Evolutionary conservation across 176 grass and related monocot genomes (phyloP), one percentile per base, ranked within the genome.

Genomic region (Oryza rufipogon): DNA sequence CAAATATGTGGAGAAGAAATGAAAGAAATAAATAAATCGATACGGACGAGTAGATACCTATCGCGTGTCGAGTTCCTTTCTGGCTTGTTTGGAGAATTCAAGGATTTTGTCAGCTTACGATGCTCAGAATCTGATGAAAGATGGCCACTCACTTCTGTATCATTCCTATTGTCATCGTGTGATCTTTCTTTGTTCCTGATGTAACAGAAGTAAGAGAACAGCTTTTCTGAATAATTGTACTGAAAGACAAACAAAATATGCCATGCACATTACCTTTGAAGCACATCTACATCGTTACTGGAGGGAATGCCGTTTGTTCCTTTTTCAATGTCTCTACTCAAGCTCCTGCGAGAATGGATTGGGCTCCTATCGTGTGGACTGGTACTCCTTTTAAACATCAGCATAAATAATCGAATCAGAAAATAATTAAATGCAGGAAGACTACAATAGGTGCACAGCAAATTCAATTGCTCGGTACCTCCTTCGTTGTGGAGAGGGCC

Each of bases 301-400:
- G 77, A 70, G 15, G 41, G 67, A 12, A 45, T 34, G 4, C 86
- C 88, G 67, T 92, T 91, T 26, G 75, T 88, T 73, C 64, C 84
- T 42, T 84, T 90, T 51, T 90, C 84, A 20, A 36, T 67, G 26
- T 94, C 90, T 64, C 84, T 89, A 81, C 85, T 95, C 63, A 16
- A 70, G 82, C 71, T 92, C 69, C 85, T 73, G 67, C n/a, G 73
- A 66, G 87, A 74, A 25, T 12, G 89, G 82, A 90, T 68, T 45
- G 95, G 91, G 74, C 96, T 98, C 64, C 25, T 75, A 30, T 11
- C 75, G 72, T 82, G 36, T 49, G 90, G 93, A 89, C 90, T 96
- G 26, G 23, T 75, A 77, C 86, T 89, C 83, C 93, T 92, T 72
- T 72, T 48, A 96, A 61, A 49, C 39, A 76, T 51, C 41, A 3